These are phyloP conservation scores for Helicostylum pulchrum DNA, from an alignment of 192 early-diverging fungal species.

Conservation along the genomic window DNA sequence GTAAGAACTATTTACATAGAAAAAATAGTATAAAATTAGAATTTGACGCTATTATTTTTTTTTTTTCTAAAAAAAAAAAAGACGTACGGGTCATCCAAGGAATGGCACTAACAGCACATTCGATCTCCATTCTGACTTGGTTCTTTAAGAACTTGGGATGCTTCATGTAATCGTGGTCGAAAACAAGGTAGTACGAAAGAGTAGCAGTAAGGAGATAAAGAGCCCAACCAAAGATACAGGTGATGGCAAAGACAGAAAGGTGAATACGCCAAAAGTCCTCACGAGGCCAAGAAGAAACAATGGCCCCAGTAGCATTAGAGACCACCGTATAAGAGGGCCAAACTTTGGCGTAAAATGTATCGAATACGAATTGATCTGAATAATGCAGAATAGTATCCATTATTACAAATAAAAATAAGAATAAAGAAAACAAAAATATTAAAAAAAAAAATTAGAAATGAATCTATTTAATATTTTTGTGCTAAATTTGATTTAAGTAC, in stretches of 20 bases:
- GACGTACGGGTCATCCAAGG: slow-evolving; percentile 64
- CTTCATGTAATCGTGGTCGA: slow-evolving; percentile 85
- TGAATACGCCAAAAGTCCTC: slow-evolving; percentile 71
- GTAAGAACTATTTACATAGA: slow-evolving; percentile 56
- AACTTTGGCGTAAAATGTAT: slow-evolving; percentile 55
- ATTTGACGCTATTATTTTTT: background rate
- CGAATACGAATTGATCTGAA: slow-evolving; percentile 62
- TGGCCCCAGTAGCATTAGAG: slow-evolving; percentile 33
- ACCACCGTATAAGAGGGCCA: slow-evolving; percentile 38
- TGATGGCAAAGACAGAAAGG: slow-evolving; percentile 67
- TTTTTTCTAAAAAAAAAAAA: background rate
- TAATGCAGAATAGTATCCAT: slow-evolving; percentile 69
- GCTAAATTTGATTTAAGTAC: too few relatives aligned
- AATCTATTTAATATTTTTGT: too few relatives aligned
- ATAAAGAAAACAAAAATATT: too few relatives aligned
- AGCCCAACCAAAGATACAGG: slow-evolving; percentile 66
- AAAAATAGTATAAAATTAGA: background rate
- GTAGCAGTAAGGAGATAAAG: slow-evolving; percentile 81
- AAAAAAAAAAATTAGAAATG: too few relatives aligned
- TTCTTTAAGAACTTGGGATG: slow-evolving; percentile 92
- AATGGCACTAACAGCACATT: slow-evolving; percentile 71
- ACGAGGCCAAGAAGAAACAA: slow-evolving; percentile 43
- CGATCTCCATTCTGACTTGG: slow-evolving; percentile 87
- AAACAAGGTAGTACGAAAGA: slow-evolving; percentile 81
- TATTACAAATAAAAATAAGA: background rate